These are phyloP conservation scores for Eucalyptus pauciflora DNA, from an alignment of 345 rosid species.

Conservation along the genomic window DNA sequence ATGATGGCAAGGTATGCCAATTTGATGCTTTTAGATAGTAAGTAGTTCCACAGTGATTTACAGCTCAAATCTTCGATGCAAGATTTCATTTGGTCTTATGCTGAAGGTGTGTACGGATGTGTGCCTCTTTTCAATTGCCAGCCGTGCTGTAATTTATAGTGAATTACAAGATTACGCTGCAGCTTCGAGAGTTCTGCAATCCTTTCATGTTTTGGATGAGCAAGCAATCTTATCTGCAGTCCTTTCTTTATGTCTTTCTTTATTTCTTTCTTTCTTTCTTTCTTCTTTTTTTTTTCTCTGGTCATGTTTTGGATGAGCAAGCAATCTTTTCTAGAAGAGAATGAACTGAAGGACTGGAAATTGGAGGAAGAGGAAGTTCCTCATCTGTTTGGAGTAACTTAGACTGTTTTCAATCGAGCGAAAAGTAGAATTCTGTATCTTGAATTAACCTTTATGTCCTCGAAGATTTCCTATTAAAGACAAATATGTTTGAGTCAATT, in stretches of 20 bases:
- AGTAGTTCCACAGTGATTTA: background rate
- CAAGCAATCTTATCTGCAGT: background rate
- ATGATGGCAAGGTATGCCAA: slow-evolving; percentile 41
- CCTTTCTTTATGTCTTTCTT: background rate
- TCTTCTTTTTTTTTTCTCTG: background rate
- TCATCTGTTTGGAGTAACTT: background rate
- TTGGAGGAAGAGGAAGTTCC: background rate
- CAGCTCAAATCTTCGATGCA: background rate
- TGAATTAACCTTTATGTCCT: background rate
- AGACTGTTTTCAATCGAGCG: background rate
- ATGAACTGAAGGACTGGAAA: background rate
- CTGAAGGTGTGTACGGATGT: background rate
- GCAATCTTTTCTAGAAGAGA: background rate
- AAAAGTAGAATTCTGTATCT: background rate
- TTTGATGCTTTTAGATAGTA: background rate
- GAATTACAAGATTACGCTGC: background rate
- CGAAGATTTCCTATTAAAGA: background rate
- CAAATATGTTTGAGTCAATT: background rate
- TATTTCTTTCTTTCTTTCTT: background rate
- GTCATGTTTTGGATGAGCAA: background rate
- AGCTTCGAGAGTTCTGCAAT: background rate
- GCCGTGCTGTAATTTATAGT: background rate
- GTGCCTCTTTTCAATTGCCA: background rate
- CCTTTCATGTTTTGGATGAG: background rate
- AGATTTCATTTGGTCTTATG: background rate